phyloP scores from a whole-genome alignment of 2,329 filamentous ascomycete species.

The Nemania sp. region DNA sequence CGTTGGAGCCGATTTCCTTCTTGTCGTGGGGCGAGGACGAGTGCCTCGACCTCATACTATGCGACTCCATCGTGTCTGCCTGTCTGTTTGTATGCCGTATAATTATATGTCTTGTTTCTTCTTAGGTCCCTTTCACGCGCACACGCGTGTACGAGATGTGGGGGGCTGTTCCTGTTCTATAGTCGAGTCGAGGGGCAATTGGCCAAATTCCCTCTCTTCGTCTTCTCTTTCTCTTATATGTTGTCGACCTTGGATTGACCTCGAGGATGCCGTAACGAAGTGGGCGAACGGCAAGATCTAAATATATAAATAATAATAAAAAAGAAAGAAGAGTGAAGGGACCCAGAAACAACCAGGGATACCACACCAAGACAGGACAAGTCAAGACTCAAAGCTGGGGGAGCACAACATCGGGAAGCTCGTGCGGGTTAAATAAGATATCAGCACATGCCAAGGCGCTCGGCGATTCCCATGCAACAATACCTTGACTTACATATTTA shows the following conservation, averaged over 20 bases:
- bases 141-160: not conserved
- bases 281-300: not conserved
- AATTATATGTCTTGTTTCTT: not conserved
- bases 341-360: not conserved
- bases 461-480: constrained; percentile 20
- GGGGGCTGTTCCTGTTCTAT: not conserved
- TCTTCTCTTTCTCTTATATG: not conserved
- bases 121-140: not conserved
- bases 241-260: not conserved
- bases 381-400: not conserved
- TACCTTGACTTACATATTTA: too few relatives aligned
- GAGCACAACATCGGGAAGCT: not conserved
- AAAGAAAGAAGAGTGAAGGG: not conserved
- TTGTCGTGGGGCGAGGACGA: constrained; percentile 48
- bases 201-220: not conserved
- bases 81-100: not conserved
- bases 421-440: constrained; percentile 10
- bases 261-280: constrained; percentile 1
- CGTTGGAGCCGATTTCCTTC: constrained; percentile 48
- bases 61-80: constrained; percentile 44
- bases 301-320: not conserved
- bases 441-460: constrained; percentile 23
- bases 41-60: constrained; percentile 47
- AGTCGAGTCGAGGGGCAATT: too few relatives aligned
- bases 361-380: not conserved